A percentile compares a stretch with the other conserved stretches of the same genome.
These are phyloP conservation scores for Rutstroemia sp. DNA, from an alignment of 2,329 filamentous ascomycete genomes.

Conservation along the genomic window DNA sequence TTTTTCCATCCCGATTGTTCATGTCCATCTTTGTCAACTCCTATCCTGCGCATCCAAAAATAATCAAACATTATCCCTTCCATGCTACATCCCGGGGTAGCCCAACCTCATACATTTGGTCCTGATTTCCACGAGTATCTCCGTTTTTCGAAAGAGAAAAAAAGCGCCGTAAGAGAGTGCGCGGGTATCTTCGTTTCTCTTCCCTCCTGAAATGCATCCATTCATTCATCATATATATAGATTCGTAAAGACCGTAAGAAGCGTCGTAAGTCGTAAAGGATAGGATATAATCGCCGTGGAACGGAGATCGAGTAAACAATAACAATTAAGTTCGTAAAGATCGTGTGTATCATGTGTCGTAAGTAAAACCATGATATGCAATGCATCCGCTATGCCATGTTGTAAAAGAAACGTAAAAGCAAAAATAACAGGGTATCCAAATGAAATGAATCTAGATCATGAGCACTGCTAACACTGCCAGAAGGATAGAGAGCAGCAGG, in stretches of 20 bases:
- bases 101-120: not conserved
- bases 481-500: too few species aligned
- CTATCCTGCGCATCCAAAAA: too few species aligned
- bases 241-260: not conserved
- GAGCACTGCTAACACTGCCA: not conserved
- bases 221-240: not conserved
- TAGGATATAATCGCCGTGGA: too few species aligned
- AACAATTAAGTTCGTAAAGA: not conserved
- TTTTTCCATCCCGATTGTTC: too few species aligned
- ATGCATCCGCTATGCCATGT: not conserved
- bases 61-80: conserved; percentile 5
- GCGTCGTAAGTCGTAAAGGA: not conserved
- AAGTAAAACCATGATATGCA: not conserved
- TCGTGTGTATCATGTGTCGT: not conserved
- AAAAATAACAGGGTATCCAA: not conserved
- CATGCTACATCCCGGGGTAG: not conserved
- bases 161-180: not conserved
- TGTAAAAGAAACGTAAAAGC: not conserved
- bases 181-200: not conserved
- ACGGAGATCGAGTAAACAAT: too few species aligned
- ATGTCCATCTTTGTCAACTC: too few species aligned
- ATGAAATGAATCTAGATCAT: not conserved
- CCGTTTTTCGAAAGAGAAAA: not conserved
- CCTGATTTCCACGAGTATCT: not conserved
- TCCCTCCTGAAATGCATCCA: not conserved